A percentile compares a stretch with the other conserved stretches of the same genome.
Conservation (phyloP, 306 rosid species). For the Gynostemma pentaphyllum region DNA sequence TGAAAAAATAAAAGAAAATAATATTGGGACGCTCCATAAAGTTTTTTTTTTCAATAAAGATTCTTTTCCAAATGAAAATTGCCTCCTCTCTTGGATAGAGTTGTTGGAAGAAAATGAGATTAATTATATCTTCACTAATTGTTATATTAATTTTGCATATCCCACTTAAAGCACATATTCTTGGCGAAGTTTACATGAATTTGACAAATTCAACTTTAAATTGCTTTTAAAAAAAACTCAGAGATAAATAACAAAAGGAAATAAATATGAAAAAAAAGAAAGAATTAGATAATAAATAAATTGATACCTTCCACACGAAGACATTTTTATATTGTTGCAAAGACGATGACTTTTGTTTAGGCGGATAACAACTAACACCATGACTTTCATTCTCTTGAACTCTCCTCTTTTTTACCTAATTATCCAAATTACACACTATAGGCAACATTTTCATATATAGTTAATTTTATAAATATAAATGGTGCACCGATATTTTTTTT, state of each 20-base stretch:
- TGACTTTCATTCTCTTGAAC: slow-evolving; percentile 7
- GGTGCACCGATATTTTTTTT: no score
- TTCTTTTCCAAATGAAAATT: no score
- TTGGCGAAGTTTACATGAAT: neutral
- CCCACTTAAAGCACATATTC: neutral
- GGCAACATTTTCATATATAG: neutral
- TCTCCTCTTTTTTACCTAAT: slow-evolving; percentile 1
- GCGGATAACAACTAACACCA: slow-evolving; percentile 8
- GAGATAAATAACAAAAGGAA: neutral
- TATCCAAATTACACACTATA: neutral
- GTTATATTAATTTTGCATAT: no score
- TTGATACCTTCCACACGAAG: slow-evolving; percentile 5
- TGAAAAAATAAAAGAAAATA: no score
- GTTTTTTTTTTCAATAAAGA: no score
- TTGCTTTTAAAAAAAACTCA: no score
- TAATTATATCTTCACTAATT: no score
- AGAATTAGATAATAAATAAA: neutral
- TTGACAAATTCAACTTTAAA: neutral
- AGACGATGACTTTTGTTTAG: slow-evolving; percentile 12
- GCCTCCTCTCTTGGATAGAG: no score
- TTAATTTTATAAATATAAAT: neutral
- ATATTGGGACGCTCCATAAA: no score
- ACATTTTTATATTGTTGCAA: neutral
- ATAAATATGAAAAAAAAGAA: neutral
- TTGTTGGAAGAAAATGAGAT: no score